Conservation (phyloP, 768 basidiomycete species). For the Xerocomus brunneocitrinus region DNA sequence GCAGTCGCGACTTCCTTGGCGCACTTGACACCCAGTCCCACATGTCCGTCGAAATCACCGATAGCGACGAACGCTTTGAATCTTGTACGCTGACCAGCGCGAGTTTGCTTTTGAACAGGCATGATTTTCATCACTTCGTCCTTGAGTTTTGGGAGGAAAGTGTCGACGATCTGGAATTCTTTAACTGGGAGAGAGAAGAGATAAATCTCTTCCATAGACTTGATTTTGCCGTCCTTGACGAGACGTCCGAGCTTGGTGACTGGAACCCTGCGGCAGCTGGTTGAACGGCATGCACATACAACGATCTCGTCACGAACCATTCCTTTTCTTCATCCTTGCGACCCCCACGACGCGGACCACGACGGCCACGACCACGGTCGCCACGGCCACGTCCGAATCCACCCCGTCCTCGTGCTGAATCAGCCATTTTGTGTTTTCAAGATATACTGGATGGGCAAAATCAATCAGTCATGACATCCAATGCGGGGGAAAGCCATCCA, state of each 20-base stretch:
- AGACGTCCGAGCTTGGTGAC: conserved; percentile 99
- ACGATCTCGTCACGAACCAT: conserved; percentile 58
- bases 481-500: conserved; percentile 44
- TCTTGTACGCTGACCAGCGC: conserved; percentile 97
- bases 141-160: conserved; percentile 98
- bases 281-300: conserved; percentile 4
- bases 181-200: conserved; percentile 99
- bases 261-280: conserved; percentile 63
- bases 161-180: conserved; percentile 99
- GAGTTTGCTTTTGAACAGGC: conserved; percentile 99
- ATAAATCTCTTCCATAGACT: conserved; percentile 99
- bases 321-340: conserved; percentile 99
- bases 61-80: conserved; percentile 99
- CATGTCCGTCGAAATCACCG: conserved; percentile 97
- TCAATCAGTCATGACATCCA: conserved; percentile 42
- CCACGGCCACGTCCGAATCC: conserved; percentile 86
- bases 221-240: conserved; percentile 99
- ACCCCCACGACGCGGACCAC: conserved; percentile 88
- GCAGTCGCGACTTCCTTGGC: conserved; percentile 99
- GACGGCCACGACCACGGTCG: conserved; percentile 57
- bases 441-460: conserved; percentile 22
- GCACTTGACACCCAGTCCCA: conserved; percentile 99
- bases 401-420: conserved; percentile 89
- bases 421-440: conserved; percentile 58
- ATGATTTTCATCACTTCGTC: conserved; percentile 99